phyloP scores from a whole-genome alignment of 2,329 filamentous ascomycete genomes.

The Leptographium lundbergii region DNA sequence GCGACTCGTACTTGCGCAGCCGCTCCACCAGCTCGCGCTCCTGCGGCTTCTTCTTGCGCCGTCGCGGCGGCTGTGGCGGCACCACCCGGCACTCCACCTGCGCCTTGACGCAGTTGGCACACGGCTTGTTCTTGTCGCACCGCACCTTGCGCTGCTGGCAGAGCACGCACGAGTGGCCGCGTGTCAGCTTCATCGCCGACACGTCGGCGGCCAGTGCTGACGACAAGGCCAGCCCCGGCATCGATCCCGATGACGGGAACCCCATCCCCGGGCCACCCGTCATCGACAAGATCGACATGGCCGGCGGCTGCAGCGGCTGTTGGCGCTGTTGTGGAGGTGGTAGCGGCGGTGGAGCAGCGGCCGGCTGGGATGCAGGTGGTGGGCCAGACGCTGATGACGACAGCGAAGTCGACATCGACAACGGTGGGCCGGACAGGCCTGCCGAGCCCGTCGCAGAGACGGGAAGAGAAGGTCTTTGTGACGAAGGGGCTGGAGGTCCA shows the following conservation, averaged over 20 bases:
- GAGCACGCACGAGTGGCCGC: constrained; percentile 52
- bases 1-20: constrained; percentile 53
- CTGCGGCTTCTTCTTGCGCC: constrained; percentile 50
- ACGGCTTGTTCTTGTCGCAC: constrained; percentile 62
- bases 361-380: constrained; percentile 1
- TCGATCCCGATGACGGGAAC: constrained; percentile 6
- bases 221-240: neutral
- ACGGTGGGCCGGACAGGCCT: neutral
- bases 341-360: neutral
- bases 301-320: constrained; percentile 10
- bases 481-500: neutral
- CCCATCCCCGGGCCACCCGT: neutral
- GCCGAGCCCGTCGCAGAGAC: neutral
- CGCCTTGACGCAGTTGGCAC: constrained; percentile 54
- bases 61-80: constrained; percentile 42
- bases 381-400: neutral
- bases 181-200: constrained; percentile 39
- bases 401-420: neutral
- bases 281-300: constrained; percentile 5
- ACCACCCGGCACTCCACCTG: constrained; percentile 48
- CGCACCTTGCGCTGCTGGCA: constrained; percentile 69
- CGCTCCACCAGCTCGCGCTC: constrained; percentile 59
- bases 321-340: neutral
- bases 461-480: neutral
- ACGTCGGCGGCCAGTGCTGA: constrained; percentile 20